phyloP scores from a whole-genome alignment of 495 filamentous ascomycete genomes.

The Cenococcum geophilum region DNA sequence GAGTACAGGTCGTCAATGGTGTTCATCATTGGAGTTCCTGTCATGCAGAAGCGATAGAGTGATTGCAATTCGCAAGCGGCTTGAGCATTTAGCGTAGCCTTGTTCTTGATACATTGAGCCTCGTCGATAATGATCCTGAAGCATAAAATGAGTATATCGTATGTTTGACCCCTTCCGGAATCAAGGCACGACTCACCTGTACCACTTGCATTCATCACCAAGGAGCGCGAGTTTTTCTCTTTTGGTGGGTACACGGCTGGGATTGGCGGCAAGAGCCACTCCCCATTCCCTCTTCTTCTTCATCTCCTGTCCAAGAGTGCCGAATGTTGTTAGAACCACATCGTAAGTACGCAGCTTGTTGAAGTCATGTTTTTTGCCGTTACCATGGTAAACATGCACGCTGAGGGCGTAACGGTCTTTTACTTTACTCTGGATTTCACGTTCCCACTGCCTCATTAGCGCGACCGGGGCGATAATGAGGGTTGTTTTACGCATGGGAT shows the following conservation, averaged over 20 bases:
- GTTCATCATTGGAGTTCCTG: conserved; percentile 95
- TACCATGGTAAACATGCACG: conserved; percentile 68
- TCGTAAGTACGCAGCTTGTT: conserved; percentile 62
- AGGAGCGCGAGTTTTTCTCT: conserved; percentile 46
- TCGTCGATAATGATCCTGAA: conserved; percentile 73
- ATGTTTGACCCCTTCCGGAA: not conserved
- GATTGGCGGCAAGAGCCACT: conserved; percentile 34
- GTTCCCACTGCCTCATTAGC: conserved; percentile 82
- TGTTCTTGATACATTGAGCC: conserved; percentile 92
- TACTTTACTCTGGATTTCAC: conserved; percentile 72
- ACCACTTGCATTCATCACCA: conserved; percentile 61
- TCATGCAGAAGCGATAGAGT: conserved; percentile 74
- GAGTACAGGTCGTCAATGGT: conserved; percentile 75
- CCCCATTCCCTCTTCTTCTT: conserved; percentile 50
- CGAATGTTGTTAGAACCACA: conserved; percentile 86
- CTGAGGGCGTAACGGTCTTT: conserved; percentile 54
- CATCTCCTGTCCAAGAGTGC: conserved; percentile 65
- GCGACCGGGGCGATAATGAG: conserved; percentile 84
- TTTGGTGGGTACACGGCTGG: conserved; percentile 5
- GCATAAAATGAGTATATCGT: not conserved
- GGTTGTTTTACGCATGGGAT: conserved; percentile 67
- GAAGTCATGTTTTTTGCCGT: conserved; percentile 50
- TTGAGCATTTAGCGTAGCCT: conserved; percentile 56
- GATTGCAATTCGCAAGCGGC: conserved; percentile 58
- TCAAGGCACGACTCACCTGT: conserved; percentile 35